Percentiles rank a stretch among this genome's conserved stretches.
Conservation (phyloP, 164 flowering plant species). For the Vitis rupestris region DNA sequence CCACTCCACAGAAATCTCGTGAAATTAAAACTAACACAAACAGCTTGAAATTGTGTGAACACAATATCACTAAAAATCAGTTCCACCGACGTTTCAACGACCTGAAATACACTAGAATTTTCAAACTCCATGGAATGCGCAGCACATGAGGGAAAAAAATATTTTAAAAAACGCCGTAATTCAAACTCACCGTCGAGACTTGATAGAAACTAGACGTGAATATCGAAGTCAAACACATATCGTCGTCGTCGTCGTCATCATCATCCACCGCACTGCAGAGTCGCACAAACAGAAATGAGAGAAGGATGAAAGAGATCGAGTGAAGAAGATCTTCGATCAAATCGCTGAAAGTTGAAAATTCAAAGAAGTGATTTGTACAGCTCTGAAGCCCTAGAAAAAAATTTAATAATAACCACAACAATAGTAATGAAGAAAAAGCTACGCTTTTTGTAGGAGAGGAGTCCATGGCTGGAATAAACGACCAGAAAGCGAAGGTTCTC, state of each 20-base stretch:
- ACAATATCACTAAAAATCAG: no score
- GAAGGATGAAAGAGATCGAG: background rate
- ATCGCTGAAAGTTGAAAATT: constrained; percentile 1
- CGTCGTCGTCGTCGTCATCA: background rate
- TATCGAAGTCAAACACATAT: no score
- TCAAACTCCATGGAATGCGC: no score
- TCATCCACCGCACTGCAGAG: background rate
- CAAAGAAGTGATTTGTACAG: constrained; percentile 12
- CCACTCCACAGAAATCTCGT: no score
- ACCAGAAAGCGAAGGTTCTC: constrained; percentile 11
- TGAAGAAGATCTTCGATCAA: background rate
- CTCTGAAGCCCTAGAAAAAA: background rate
- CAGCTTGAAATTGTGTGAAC: no score
- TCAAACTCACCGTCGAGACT: no score
- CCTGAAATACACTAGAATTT: no score
- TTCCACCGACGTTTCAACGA: no score
- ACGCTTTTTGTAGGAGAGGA: constrained; percentile 6
- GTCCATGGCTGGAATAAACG: constrained; percentile 7
- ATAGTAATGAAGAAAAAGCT: constrained; percentile 13
- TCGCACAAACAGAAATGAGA: background rate
- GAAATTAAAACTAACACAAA: no score
- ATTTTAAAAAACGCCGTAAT: no score
- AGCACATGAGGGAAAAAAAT: no score
- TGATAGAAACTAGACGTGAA: no score
- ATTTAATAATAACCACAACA: constrained; percentile 2